A percentile compares a stretch with the other conserved stretches of the same genome.
These are phyloP conservation scores for Ceratonia siliqua DNA, from an alignment of 306 rosid genomes.

Conservation along the genomic window DNA sequence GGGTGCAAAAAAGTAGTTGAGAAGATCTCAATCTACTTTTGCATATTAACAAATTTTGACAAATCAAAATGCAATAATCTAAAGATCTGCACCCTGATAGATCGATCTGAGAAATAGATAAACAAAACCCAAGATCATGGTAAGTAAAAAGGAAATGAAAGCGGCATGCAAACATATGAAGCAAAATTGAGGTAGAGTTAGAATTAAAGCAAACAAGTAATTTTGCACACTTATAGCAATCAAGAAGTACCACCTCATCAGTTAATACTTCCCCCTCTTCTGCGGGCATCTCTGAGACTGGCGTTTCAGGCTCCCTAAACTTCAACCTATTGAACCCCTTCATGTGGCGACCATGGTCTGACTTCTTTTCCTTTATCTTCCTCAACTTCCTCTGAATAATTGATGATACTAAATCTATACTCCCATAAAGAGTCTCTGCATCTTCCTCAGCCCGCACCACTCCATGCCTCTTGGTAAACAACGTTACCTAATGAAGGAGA, in stretches of 20 bases:
- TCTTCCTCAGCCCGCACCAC: slow-evolving; percentile 91
- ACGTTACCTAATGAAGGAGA: slow-evolving; percentile 60
- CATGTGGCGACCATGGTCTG: slow-evolving; percentile 94
- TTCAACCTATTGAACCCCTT: slow-evolving; percentile 79
- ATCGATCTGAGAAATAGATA: not conserved
- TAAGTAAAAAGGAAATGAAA: not conserved
- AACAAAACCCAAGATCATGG: not conserved
- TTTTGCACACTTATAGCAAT: not conserved
- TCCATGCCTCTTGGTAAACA: slow-evolving; percentile 84
- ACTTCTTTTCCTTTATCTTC: slow-evolving; percentile 86
- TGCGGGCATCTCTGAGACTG: slow-evolving; percentile 27
- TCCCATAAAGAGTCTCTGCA: slow-evolving; percentile 70
- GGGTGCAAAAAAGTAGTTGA: not conserved
- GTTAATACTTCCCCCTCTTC: slow-evolving; percentile 51
- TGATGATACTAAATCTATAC: slow-evolving; percentile 88
- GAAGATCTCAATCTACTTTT: not conserved
- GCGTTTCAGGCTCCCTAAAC: slow-evolving; percentile 55
- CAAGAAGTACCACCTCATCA: slow-evolving; percentile 55
- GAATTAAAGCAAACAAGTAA: slow-evolving; percentile 23
- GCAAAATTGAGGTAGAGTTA: slow-evolving; percentile 7
- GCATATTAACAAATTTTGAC: not conserved
- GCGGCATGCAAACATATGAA: not conserved
- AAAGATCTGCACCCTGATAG: not conserved
- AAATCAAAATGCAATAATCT: not conserved
- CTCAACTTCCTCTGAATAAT: slow-evolving; percentile 93